Evolutionary conservation across 306 rosid species (phyloP).

Genomic region (Vicia villosa): DNA sequence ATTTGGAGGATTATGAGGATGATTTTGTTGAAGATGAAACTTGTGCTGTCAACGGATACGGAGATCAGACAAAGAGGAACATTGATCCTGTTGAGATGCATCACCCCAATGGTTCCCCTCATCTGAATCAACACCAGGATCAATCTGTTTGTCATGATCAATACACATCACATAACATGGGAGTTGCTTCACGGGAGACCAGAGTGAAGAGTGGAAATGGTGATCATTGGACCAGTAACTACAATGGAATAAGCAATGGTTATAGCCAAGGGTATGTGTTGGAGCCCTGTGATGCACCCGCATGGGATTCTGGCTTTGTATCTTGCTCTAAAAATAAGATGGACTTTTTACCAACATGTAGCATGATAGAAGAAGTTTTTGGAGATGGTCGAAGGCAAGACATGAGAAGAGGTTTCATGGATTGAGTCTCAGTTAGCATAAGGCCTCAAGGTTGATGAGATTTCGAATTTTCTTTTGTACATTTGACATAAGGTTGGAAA

Average conservation of each 20-base stretch:
- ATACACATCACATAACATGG: slow-evolving; percentile 53
- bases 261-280: slow-evolving; percentile 57
- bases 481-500: slow-evolving; percentile 43
- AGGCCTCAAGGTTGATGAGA: slow-evolving; percentile 33
- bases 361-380: slow-evolving; percentile 87
- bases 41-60: slow-evolving; percentile 29
- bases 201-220: slow-evolving; percentile 51
- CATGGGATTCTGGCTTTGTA: slow-evolving; percentile 73
- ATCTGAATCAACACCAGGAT: slow-evolving; percentile 30
- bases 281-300: slow-evolving; percentile 70
- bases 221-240: slow-evolving; percentile 52
- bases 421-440: slow-evolving; percentile 37
- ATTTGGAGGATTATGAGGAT: slow-evolving; percentile 47
- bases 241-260: slow-evolving; percentile 48
- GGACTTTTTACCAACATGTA: slow-evolving; percentile 80
- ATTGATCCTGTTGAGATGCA: slow-evolving; percentile 24
- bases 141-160: slow-evolving; percentile 52
- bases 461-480: slow-evolving; percentile 49
- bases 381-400: slow-evolving; percentile 65
- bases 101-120: slow-evolving; percentile 33
- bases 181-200: slow-evolving; percentile 43
- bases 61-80: slow-evolving; percentile 29
- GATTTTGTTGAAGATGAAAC: slow-evolving; percentile 46
- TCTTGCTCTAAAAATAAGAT: slow-evolving; percentile 58
- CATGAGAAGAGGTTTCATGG: slow-evolving; percentile 55